Conservation (phyloP, 2,329 filamentous ascomycete genomes). For the Claviceps arundinis region DNA sequence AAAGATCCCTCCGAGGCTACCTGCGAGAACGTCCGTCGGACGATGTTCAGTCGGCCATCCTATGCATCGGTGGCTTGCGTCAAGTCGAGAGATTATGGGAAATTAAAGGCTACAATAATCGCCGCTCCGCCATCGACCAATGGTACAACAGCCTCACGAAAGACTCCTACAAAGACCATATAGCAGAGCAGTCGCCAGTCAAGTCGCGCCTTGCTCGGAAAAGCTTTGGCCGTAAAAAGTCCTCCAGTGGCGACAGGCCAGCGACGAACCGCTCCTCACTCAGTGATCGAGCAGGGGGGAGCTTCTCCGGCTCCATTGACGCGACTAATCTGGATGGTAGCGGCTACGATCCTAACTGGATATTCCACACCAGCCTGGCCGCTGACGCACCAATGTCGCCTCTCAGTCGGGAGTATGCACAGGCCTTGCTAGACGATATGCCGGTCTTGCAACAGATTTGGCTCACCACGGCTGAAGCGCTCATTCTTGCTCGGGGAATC, state of each 20-base stretch:
- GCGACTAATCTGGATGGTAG: conserved; percentile 13
- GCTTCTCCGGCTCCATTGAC: conserved; percentile 18
- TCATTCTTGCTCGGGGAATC: conserved; percentile 46
- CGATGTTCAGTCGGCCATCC: conserved; percentile 46
- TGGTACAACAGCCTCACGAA: conserved; percentile 43
- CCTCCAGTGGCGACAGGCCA: conserved; percentile 20
- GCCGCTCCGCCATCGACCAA: conserved; percentile 43
- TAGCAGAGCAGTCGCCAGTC: conserved; percentile 22
- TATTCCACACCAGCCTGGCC: conserved; percentile 47
- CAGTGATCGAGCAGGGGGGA: conserved; percentile 15
- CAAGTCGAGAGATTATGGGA: conserved; percentile 54
- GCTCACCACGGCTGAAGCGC: conserved; percentile 47
- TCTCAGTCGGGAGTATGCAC: conserved; percentile 36
- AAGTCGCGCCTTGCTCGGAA: conserved; percentile 41
- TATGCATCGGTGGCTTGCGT: conserved; percentile 47
- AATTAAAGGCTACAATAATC: conserved; percentile 50
- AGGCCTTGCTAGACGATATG: conserved; percentile 38
- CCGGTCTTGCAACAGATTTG: conserved; percentile 47
- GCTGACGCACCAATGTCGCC: conserved; percentile 50
- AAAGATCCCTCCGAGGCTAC: conserved; percentile 50
- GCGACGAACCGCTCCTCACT: conserved; percentile 10
- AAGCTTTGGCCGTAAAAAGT: conserved; percentile 45
- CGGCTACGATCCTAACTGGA: conserved; percentile 23
- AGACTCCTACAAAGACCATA: conserved; percentile 27
- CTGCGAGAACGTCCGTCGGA: conserved; percentile 48